These are phyloP conservation scores for Phlyctochytrium planicorne DNA, from an alignment of 192 early-diverging fungal genomes.

Conservation along the genomic window DNA sequence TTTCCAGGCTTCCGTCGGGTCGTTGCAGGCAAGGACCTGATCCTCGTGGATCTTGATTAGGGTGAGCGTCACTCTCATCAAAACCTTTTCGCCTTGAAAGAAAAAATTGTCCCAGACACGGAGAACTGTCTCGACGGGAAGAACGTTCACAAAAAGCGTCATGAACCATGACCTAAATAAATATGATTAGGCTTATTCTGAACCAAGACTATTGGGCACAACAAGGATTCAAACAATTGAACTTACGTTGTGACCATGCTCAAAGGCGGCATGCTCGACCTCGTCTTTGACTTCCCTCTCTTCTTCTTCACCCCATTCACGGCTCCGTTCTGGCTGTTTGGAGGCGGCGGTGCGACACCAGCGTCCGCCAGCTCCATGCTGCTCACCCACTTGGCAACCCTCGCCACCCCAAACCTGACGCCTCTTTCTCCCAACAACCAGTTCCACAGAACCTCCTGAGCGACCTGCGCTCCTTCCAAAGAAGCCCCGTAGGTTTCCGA, in stretches of 20 bases:
- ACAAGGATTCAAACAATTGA: background rate
- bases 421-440: conserved; percentile 42
- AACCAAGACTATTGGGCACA: background rate
- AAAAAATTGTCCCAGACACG: conserved; percentile 83
- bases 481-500: conserved; percentile 71
- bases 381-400: conserved; percentile 44
- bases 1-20: conserved; percentile 41
- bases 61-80: conserved; percentile 73
- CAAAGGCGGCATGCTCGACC: conserved; percentile 61
- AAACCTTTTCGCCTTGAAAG: conserved; percentile 67
- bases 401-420: conserved; percentile 46
- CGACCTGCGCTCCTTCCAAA: conserved; percentile 70
- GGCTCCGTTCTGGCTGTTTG: conserved; percentile 4
- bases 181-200: background rate
- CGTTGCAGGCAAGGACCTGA: conserved; percentile 44
- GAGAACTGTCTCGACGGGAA: conserved; percentile 73
- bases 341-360: background rate
- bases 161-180: conserved; percentile 63
- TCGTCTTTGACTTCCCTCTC: conserved; percentile 27
- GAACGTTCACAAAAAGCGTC: conserved; percentile 74
- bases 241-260: conserved; percentile 71
- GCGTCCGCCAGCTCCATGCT: conserved; percentile 27
- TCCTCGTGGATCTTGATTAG: conserved; percentile 68
- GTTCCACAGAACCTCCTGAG: conserved; percentile 67
- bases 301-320: conserved; percentile 8